Evolutionary conservation across 2,329 filamentous ascomycete species (phyloP), one percentile per base, ranked within the genome.

Genomic region (Microdochium trichocladiopsis): DNA sequence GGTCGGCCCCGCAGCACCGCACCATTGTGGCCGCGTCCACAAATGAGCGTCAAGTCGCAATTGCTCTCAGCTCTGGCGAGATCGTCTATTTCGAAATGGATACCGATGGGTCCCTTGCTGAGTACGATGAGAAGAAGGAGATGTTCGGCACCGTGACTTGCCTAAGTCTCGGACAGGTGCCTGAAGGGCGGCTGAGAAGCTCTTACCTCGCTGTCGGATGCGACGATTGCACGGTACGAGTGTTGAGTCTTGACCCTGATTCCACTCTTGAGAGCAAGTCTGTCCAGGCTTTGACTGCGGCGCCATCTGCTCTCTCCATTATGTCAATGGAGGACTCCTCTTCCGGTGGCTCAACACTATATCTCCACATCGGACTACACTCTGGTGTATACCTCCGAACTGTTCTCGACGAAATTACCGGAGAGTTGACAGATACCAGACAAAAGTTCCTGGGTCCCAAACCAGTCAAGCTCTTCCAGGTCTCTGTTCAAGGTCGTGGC

Each of bases 51-150:
- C 94, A 99, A 70, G 90, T 99, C 24, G 91, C 91, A 3, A 86
- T 97, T 49, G 94, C 94, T 1, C 76, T 99, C 24, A 97, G 92
- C 65, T 96, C 92, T 9, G 93, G 93, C 36, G 94, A 99, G 68
- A 93, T 99, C 57, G 89, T 96, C 43, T 99, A 97, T 66, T 99
- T 99, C 60, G 95, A 99, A 67, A 93, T 96, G 84, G 94, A 96
- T 63, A 80, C 83, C 0, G 93, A 97, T 68, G 92, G 92, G 25
- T 88, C 88, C 3, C 76, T 97, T 28, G 90, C 90, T 31, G 93
- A 97, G 71, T 96, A 96, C 59, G 88, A 97, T 58, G 92, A 97
- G 63, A 91, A 93, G 67, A 90, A 91, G 61, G 88, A 95, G 62
- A 94, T 99, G 88, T 91, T 88, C 51, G 93, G 91, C 47, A 96